Percentiles rank a stretch among this genome's conserved stretches.
phyloP scores from a whole-genome alignment of 2,329 filamentous ascomycete species.

The Aspergillus tubingensis region DNA sequence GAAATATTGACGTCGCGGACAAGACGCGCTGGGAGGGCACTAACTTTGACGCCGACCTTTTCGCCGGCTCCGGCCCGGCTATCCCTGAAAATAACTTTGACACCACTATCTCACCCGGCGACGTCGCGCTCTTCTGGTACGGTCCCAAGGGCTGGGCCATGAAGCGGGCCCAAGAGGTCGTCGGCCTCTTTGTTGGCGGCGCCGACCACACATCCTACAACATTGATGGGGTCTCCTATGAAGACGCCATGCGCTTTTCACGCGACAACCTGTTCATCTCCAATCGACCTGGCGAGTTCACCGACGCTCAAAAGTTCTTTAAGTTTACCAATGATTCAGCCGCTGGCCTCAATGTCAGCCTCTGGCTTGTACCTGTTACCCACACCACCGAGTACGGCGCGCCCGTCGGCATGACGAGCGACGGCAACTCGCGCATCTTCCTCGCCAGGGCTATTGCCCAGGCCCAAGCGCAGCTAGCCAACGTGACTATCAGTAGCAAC shows the following conservation, averaged over 20 bases:
- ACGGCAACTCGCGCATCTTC: background rate
- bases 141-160: slow-evolving; percentile 2
- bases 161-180: background rate
- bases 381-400: slow-evolving; percentile 1
- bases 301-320: slow-evolving; percentile 2
- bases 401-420: slow-evolving; percentile 1
- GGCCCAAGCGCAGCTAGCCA: background rate
- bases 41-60: background rate
- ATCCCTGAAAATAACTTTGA: background rate
- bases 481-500: background rate
- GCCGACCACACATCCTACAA: background rate
- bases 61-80: background rate
- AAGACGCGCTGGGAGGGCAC: slow-evolving; percentile 3
- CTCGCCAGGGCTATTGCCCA: background rate
- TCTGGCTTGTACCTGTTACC: slow-evolving; percentile 3
- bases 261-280: slow-evolving; percentile 3
- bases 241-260: slow-evolving; percentile 1
- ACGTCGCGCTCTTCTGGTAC: slow-evolving; percentile 5
- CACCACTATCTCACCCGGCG: background rate
- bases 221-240: background rate
- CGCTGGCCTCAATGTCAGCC: background rate
- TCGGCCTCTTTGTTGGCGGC: background rate
- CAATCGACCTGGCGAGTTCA: slow-evolving; percentile 2
- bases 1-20: background rate
- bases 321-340: slow-evolving; percentile 2